Conservation (phyloP, 345 rosid genomes). For the Firmiana major region DNA sequence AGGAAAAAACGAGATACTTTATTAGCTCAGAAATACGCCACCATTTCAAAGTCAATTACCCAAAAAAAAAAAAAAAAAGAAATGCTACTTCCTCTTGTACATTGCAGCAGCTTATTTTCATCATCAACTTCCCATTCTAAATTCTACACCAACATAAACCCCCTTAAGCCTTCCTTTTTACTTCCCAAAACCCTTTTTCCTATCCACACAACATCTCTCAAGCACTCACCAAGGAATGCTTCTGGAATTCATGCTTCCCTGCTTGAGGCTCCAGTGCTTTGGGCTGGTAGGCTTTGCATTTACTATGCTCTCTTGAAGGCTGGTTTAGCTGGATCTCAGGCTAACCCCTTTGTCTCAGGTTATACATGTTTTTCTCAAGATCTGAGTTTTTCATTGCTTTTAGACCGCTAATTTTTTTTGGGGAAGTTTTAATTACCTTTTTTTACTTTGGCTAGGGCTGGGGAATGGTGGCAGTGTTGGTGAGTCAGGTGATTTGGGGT, state of each 20-base stretch:
- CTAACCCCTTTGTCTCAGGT: conserved; percentile 86
- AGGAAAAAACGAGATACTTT: too few relatives aligned
- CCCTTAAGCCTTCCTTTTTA: neutral
- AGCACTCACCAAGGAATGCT: neutral
- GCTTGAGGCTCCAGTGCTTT: conserved; percentile 65
- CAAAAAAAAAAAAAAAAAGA: neutral
- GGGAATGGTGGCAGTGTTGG: conserved; percentile 37
- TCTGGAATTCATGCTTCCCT: conserved; percentile 46
- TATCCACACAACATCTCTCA: neutral
- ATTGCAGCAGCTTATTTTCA: conserved; percentile 11
- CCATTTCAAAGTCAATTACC: neutral
- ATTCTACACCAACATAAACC: neutral
- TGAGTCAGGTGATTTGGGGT: conserved; percentile 76
- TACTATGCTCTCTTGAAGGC: conserved; percentile 76
- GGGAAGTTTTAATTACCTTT: neutral
- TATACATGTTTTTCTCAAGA: neutral
- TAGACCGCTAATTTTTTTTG: neutral
- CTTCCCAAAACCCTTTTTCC: conserved; percentile 19
- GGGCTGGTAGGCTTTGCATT: conserved; percentile 83
- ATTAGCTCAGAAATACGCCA: too few relatives aligned
- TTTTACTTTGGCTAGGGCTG: conserved; percentile 35
- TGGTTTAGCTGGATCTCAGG: conserved; percentile 83
- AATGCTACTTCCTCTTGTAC: conserved; percentile 13
- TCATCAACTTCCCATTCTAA: neutral
- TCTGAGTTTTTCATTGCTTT: neutral